Evolutionary conservation across 352 stramenopile species (phyloP).

Genomic region (Phytophthora ramorum): DNA sequence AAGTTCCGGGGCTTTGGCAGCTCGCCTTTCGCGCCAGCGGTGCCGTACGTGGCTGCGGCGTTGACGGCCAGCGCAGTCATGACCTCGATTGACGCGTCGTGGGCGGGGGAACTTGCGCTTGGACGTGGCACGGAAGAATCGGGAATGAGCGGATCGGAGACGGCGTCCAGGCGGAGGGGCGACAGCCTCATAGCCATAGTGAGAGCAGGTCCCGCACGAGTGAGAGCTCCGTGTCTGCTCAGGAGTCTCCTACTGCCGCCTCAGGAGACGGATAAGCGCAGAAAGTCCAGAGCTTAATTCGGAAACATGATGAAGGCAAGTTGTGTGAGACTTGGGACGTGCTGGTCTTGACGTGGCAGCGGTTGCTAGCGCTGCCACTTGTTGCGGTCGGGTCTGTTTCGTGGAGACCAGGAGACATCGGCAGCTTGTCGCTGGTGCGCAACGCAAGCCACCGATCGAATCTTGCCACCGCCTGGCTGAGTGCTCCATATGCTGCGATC

Average conservation of each 20-base stretch:
- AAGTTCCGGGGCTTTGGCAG: constrained; percentile 40
- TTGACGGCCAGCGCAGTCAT: constrained; percentile 36
- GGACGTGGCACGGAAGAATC: constrained; percentile 11
- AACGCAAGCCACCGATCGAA: neutral
- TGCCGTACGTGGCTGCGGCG: constrained; percentile 39
- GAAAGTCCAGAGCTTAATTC: constrained; percentile 21
- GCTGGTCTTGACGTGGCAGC: neutral
- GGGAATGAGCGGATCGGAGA: constrained; percentile 29
- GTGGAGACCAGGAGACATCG: neutral
- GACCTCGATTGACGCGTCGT: constrained; percentile 1
- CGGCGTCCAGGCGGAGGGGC: constrained; percentile 2
- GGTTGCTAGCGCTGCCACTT: neutral
- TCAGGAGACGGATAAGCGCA: neutral
- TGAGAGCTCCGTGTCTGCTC: too few relatives aligned
- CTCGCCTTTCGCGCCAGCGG: constrained; percentile 9
- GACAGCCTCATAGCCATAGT: constrained; percentile 23
- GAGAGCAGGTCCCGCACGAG: constrained; percentile 1
- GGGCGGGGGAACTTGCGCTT: neutral
- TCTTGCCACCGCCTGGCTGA: neutral
- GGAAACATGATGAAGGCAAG: neutral
- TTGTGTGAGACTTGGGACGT: neutral
- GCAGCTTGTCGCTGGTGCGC: neutral
- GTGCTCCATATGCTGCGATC: neutral
- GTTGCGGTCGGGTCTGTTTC: neutral
- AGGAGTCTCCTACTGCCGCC: neutral